Evolutionary conservation across 768 basidiomycete species (phyloP).

Genomic region (Phanerodontia chrysosporium): DNA sequence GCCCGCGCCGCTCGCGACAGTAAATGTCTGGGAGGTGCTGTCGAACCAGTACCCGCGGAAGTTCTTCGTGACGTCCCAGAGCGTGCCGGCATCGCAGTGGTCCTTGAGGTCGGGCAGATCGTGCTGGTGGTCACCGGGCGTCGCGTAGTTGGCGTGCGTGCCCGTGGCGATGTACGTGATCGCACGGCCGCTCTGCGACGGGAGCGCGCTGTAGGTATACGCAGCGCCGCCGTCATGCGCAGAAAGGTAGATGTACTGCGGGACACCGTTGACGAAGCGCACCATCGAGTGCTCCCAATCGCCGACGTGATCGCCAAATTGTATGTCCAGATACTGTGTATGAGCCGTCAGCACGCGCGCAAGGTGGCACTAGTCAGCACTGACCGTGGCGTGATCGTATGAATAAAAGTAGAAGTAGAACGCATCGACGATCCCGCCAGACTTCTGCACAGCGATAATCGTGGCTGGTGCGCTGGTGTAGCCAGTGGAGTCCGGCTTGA

Average conservation of each 20-base stretch:
- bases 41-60: slow-evolving; percentile 27
- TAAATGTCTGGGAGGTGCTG: slow-evolving; percentile 16
- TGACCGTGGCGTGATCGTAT: slow-evolving; percentile 21
- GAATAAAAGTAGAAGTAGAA: slow-evolving; percentile 33
- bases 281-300: slow-evolving; percentile 34
- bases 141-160: slow-evolving; percentile 28
- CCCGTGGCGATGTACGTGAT: slow-evolving; percentile 24
- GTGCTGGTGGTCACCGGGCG: slow-evolving; percentile 21
- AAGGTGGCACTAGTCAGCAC: neutral
- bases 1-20: slow-evolving; percentile 16
- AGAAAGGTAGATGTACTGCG: slow-evolving; percentile 25
- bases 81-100: slow-evolving; percentile 21
- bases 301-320: slow-evolving; percentile 29
- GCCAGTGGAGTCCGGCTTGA: slow-evolving; percentile 23
- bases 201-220: slow-evolving; percentile 21
- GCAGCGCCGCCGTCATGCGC: slow-evolving; percentile 27
- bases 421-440: slow-evolving; percentile 25
- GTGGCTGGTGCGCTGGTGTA: slow-evolving; percentile 23
- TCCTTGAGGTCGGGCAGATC: slow-evolving; percentile 22
- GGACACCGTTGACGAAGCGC: slow-evolving; percentile 28
- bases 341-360: neutral
- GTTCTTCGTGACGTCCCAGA: slow-evolving; percentile 27
- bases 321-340: slow-evolving; percentile 19
- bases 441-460: slow-evolving; percentile 27
- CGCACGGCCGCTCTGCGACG: slow-evolving; percentile 12